Evolutionary conservation across 2,329 filamentous ascomycete species (phyloP).

Genomic region (Thermoascus crustaceus): DNA sequence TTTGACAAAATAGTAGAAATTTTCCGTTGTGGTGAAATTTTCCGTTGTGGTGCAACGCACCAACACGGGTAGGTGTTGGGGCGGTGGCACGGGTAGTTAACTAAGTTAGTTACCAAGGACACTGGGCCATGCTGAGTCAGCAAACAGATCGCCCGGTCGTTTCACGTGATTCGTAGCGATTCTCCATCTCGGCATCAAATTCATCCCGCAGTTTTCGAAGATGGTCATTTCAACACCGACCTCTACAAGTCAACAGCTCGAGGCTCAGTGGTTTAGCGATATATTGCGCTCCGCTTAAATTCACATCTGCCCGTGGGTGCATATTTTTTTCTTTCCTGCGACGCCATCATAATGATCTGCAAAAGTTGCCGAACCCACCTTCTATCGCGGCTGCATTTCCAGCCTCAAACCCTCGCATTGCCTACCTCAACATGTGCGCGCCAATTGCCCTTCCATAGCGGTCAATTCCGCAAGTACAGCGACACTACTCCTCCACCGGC

Average conservation of each 20-base stretch:
- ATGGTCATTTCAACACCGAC: neutral
- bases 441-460: constrained; percentile 22
- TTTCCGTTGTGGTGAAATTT: too few species aligned
- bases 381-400: constrained; percentile 28
- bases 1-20: too few species aligned
- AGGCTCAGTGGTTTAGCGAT: neutral
- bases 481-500: constrained; percentile 23
- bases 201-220: constrained; percentile 1
- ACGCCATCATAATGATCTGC: constrained; percentile 30
- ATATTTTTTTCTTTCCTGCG: neutral
- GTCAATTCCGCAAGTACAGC: constrained; percentile 26
- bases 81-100: too few species aligned
- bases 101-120: too few species aligned
- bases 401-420: constrained; percentile 20
- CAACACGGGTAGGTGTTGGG: too few species aligned
- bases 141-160: neutral
- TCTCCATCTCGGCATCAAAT: constrained; percentile 1
- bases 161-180: neutral
- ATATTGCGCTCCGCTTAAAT: neutral
- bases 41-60: too few species aligned
- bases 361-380: constrained; percentile 33
- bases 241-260: neutral
- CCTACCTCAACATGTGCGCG: constrained; percentile 20
- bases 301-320: too few species aligned
- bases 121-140: constrained; percentile 1